Base-by-base conservation (phyloP, 2,329 filamentous ascomycete genomes). In the Cercospora zeina region DNA sequence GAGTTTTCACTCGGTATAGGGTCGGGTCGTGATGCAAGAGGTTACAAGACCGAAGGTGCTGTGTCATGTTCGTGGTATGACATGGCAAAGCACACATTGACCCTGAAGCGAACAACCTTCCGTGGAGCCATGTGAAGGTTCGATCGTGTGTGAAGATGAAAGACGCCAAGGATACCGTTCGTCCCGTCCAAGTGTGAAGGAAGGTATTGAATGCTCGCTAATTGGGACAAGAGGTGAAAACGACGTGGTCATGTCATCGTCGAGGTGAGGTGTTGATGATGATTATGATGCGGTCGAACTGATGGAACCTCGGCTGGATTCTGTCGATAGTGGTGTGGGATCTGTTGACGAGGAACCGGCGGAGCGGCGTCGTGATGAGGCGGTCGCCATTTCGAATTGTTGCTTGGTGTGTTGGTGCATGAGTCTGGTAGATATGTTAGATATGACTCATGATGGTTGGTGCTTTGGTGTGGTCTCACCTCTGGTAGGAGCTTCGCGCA, bases 371-470 rank as follows among this genome's bases (percentile, higher is more conserved):
- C 77, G 75, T 3, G 77, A 78, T 8, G 79, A 81, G 62, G 74
- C 74, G 51, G 78, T 78, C 0, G 79, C 79, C 50, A 74, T 77
- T 55, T 74, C 77, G 50, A 81, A 77, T 68, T 82, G 79, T 55
- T 76, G 75, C 71, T 79, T 80, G 65, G 80, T 82, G 72, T 82
- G 79, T 65, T 80, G 76, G 63, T 81, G 79, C 79, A 82, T 81
- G 56, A 81, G 74, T 54, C 79, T 81, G 53, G 6, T 4, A 27
- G 19, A 3, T 4, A 27, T 16, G 59, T 70, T 58, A 68, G 62
- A 27, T n/a, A 5, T 8, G 4, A 1, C 16, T 9, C 8, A 5
- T 27, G 45, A 31, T 16, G 14, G 53, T 39, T 16, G 10, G 51
- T 9, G 13, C 14, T 4, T n/a, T 14, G 30, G n/a, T 21, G 19